A percentile compares a stretch with the other conserved stretches of the same genome.
Evolutionary conservation across 2,329 filamentous ascomycete species (phyloP).

Genomic region (Penicillium freii): DNA sequence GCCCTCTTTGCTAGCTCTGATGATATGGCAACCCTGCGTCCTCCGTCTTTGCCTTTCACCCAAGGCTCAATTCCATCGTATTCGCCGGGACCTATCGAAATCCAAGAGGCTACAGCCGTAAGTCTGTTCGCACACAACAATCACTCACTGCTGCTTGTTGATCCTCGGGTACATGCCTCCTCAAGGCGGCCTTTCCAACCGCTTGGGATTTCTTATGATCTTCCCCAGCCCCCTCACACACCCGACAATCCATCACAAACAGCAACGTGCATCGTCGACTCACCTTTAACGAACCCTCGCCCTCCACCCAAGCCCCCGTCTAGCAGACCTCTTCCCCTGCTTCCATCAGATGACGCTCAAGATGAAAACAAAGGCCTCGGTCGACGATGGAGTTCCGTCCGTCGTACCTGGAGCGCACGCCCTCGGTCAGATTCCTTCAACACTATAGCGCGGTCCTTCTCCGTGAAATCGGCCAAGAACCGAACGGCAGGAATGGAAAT

Average conservation of each 20-base stretch:
- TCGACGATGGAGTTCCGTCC: conserved; percentile 39
- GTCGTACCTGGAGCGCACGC: conserved; percentile 38
- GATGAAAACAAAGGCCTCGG: conserved; percentile 23
- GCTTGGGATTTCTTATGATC: conserved; percentile 15
- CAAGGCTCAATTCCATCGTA: conserved; percentile 47
- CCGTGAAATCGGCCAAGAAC: conserved; percentile 43
- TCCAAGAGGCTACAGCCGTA: conserved; percentile 61
- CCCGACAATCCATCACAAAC: conserved; percentile 24
- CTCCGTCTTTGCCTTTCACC: conserved; percentile 51
- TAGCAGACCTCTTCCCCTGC: conserved; percentile 56
- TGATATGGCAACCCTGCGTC: conserved; percentile 44
- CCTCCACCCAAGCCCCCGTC: conserved; percentile 57
- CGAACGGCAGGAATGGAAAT: conserved; percentile 44
- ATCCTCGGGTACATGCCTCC: conserved; percentile 45
- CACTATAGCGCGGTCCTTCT: conserved; percentile 39
- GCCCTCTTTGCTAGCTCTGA: conserved; percentile 39
- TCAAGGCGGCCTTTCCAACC: conserved; percentile 33
- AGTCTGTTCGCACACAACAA: conserved; percentile 64
- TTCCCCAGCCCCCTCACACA: conserved; percentile 23
- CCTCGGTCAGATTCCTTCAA: conserved; percentile 43
- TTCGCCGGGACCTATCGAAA: conserved; percentile 55
- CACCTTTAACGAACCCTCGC: conserved; percentile 59
- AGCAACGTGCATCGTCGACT: conserved; percentile 45
- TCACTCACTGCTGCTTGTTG: conserved; percentile 62
- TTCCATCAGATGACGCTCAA: conserved; percentile 42